A percentile compares a stretch with the other conserved stretches of the same genome.
These are phyloP conservation scores for Pythium brassicae DNA, from an alignment of 352 stramenopile genomes.

Conservation along the genomic window DNA sequence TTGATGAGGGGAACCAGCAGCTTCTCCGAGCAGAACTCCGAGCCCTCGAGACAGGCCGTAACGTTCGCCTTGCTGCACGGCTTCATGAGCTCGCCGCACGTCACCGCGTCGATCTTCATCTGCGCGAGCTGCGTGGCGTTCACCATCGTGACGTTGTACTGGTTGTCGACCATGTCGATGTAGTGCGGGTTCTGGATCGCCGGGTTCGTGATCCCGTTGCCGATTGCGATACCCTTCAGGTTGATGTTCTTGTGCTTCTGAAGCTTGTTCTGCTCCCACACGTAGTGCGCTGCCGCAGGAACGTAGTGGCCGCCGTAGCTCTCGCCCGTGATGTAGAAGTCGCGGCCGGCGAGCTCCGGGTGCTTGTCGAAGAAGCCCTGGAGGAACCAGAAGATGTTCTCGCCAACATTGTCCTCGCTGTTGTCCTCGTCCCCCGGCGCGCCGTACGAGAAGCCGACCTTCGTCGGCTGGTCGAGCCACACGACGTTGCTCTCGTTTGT, in stretches of 20 bases:
- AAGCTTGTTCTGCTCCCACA: slow-evolving; percentile 19
- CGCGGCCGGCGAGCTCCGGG: slow-evolving; percentile 22
- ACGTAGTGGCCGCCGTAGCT: slow-evolving; percentile 39
- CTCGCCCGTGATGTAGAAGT: slow-evolving; percentile 34
- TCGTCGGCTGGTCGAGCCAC: slow-evolving; percentile 36
- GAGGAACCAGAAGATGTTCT: slow-evolving; percentile 38
- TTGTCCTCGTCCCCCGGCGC: slow-evolving; percentile 16
- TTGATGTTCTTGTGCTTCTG: slow-evolving; percentile 14
- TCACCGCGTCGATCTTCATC: slow-evolving; percentile 26
- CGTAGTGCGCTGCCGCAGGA: slow-evolving; percentile 24
- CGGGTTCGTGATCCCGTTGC: slow-evolving; percentile 32
- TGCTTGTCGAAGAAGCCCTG: slow-evolving; percentile 31
- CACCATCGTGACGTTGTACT: slow-evolving; percentile 65
- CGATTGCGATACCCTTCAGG: slow-evolving; percentile 33
- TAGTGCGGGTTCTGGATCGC: slow-evolving; percentile 30
- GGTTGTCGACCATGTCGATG: slow-evolving; percentile 60
- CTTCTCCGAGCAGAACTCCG: slow-evolving; percentile 31
- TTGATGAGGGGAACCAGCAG: slow-evolving; percentile 34
- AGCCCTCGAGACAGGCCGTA: slow-evolving; percentile 26
- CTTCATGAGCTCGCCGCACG: slow-evolving; percentile 33
- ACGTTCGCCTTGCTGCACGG: slow-evolving; percentile 6
- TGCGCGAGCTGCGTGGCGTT: slow-evolving; percentile 22
- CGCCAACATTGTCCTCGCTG: slow-evolving; percentile 30
- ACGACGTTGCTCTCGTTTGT: slow-evolving; percentile 34
- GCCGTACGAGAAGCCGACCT: slow-evolving; percentile 31